Conservation (phyloP, 345 rosid genomes). For the Ceriops zippeliana region DNA sequence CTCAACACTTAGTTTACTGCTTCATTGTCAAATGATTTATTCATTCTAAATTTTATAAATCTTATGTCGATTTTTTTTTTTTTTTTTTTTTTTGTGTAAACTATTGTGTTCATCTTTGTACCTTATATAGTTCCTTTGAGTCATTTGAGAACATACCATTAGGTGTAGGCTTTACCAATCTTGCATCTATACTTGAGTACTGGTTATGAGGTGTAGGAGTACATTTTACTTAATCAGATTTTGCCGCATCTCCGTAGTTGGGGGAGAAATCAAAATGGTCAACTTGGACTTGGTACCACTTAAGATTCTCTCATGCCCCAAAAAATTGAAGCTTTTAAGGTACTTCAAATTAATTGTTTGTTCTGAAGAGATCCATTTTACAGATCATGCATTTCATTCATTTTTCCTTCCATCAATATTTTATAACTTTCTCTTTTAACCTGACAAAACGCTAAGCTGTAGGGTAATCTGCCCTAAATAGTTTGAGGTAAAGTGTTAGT, state of each 20-base stretch:
- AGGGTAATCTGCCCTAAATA: neutral
- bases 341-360: conserved; percentile 10
- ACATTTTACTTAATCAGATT: neutral
- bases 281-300: conserved; percentile 87
- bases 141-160: neutral
- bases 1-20: too few relatives aligned
- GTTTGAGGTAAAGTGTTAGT: neutral
- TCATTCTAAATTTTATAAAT: too few relatives aligned
- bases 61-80: too few relatives aligned
- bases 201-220: neutral
- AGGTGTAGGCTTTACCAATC: neutral
- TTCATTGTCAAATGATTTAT: too few relatives aligned
- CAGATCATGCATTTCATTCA: neutral
- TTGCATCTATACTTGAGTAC: neutral
- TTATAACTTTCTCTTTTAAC: neutral
- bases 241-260: conserved; percentile 49
- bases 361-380: neutral
- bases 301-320: conserved; percentile 91
- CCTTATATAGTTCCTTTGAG: too few relatives aligned
- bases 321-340: conserved; percentile 89
- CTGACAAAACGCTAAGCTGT: neutral
- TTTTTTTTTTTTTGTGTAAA: too few relatives aligned
- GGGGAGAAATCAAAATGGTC: conserved; percentile 99
- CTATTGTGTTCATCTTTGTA: too few relatives aligned
- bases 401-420: neutral